Conservation (phyloP, 1,139 yeast species). For the Yamadazyma epiphylla region DNA sequence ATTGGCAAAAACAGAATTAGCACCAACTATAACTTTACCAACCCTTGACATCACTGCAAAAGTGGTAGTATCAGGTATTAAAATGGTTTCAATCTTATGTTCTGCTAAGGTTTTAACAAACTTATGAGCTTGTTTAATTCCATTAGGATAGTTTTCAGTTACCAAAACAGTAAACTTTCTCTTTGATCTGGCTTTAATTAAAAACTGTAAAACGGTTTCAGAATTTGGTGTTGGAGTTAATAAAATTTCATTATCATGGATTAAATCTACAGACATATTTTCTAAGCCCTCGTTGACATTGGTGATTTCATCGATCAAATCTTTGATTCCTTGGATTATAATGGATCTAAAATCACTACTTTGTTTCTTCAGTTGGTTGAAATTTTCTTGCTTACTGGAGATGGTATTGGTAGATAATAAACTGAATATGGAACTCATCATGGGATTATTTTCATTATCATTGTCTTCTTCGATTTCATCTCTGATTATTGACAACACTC, state of each 20-base stretch:
- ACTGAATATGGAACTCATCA: constrained; percentile 86
- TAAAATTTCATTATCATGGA: constrained; percentile 90
- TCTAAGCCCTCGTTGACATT: constrained; percentile 90
- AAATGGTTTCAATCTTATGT: constrained; percentile 83
- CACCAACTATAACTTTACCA: constrained; percentile 91
- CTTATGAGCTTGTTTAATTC: constrained; percentile 65
- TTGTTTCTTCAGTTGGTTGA: constrained; percentile 36
- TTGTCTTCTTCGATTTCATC: constrained; percentile 68
- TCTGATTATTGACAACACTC: constrained; percentile 82
- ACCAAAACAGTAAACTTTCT: constrained; percentile 90
- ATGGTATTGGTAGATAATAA: constrained; percentile 58
- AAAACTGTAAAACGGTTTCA: constrained; percentile 80
- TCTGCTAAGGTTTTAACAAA: constrained; percentile 79
- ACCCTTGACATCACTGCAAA: constrained; percentile 97
- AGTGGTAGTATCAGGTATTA: constrained; percentile 89
- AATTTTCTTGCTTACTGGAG: constrained; percentile 18
- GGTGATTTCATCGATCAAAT: constrained; percentile 85
- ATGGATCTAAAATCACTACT: constrained; percentile 76
- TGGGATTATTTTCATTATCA: constrained; percentile 33
- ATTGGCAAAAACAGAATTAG: constrained; percentile 88
- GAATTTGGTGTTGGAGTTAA: constrained; percentile 94
- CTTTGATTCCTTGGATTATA: constrained; percentile 91
- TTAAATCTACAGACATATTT: constrained; percentile 84
- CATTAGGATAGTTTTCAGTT: constrained; percentile 91
- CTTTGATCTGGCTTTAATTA: constrained; percentile 82